Evolutionary conservation across 352 stramenopile species (phyloP), one percentile per base, ranked within the genome.

Genomic region (Phytophthora cryptogea): DNA sequence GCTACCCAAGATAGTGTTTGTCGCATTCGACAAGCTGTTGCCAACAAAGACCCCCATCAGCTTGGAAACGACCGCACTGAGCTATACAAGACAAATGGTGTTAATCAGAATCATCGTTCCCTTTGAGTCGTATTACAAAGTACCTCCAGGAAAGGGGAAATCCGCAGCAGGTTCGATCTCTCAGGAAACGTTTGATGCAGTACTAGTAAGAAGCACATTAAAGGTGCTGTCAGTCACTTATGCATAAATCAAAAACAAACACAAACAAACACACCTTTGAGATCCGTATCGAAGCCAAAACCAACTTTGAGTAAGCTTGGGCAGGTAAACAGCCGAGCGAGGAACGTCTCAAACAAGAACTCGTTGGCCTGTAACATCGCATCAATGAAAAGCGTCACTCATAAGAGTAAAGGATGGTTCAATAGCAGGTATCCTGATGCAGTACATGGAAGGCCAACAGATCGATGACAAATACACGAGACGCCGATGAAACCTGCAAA

Each of bases 131-230:
- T 42, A 26, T 5, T 23, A 23, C 20, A 2, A 26, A 37, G 36
- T 51, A 80, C 72, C 54, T 90, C 81, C 2, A 89, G 16, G 50
- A 90, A 87, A 2, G 72, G 78, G 8, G 61, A 42, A 2, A 88
- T 63, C 9, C 26, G 54, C 1, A 52, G 58, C 26, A 88, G 85
- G 0, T 36, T 57, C 5, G 44, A 28, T 59, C 67, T 65, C 30
- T 90, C 78, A 5, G 81, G 78, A 52, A 90, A 90, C 0, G 78
- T 90, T 65, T 89, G 81, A 62, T 88, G 76, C 3, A 90, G 55
- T 28, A 89, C 81, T 88, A 48, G 11, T 23, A 35, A 10, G 16
- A 16, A 10, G 8, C 41, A 26, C 11, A 56, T 27, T 11, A 14
- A 8, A 51, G 54, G 51, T 35, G 4, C 11, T 2, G 33, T 51